phyloP scores from a whole-genome alignment of 495 filamentous ascomycete species.

The Penicillium cosmopolitanum region DNA sequence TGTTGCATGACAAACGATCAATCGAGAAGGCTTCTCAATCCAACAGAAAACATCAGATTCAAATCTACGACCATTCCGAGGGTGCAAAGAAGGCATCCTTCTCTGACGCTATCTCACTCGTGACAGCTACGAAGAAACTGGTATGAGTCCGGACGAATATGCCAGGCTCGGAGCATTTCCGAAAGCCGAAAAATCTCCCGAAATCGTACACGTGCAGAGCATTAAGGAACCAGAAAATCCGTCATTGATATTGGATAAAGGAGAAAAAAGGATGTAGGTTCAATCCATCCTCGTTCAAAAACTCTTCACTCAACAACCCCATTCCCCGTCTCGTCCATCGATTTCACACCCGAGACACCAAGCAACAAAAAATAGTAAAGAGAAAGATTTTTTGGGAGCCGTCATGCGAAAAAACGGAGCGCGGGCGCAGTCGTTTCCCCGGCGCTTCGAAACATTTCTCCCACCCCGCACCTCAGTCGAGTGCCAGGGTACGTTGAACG shows the following conservation, averaged over 20 bases:
- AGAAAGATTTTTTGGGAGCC: constrained; percentile 28
- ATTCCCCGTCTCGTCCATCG: constrained; percentile 28
- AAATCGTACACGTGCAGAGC: constrained; percentile 1
- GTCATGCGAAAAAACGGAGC: constrained; percentile 27
- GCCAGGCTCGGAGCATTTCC: no score
- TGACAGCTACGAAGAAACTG: no score
- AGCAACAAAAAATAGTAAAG: constrained; percentile 21
- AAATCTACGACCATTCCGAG: no score
- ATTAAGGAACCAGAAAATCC: constrained; percentile 31
- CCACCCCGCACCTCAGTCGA: constrained; percentile 26
- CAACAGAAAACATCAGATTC: no score
- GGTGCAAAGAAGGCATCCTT: no score
- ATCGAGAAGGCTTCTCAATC: no score
- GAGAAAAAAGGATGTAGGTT: constrained; percentile 34
- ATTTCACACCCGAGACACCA: constrained; percentile 25
- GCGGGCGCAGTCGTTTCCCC: constrained; percentile 20
- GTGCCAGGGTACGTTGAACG: constrained; percentile 28
- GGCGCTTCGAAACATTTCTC: constrained; percentile 26
- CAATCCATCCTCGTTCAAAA: constrained; percentile 33
- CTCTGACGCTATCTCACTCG: no score
- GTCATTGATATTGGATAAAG: constrained; percentile 43
- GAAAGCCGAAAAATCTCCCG: no score
- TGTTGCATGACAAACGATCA: no score
- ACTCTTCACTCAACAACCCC: constrained; percentile 35
- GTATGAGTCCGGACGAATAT: no score